phyloP scores from a whole-genome alignment of 805 yeast species.

The Yarrowia bubula region DNA sequence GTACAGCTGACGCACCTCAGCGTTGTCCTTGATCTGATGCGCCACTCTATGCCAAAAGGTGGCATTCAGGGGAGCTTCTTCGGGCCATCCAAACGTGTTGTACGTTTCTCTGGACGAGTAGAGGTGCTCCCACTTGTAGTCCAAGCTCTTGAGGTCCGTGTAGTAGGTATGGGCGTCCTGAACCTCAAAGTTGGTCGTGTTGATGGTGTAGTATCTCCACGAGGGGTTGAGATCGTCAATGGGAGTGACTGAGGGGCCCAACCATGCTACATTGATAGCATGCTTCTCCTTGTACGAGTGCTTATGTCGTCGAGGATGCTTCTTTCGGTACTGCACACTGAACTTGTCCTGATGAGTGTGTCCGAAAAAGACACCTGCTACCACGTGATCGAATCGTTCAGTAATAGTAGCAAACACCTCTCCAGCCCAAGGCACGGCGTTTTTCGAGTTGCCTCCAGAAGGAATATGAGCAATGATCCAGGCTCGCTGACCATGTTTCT shows the following conservation, averaged over 20 bases:
- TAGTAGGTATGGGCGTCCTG: conserved; percentile 43
- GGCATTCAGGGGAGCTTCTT: conserved; percentile 51
- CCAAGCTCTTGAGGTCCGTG: conserved; percentile 54
- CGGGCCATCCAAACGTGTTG: conserved; percentile 57
- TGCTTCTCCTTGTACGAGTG: conserved; percentile 33
- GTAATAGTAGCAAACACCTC: conserved; percentile 55
- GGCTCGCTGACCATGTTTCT: conserved; percentile 57
- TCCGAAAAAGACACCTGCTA: conserved; percentile 68
- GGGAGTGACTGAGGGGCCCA: conserved; percentile 67
- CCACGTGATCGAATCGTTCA: conserved; percentile 65
- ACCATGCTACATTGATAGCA: conserved; percentile 59
- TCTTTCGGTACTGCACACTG: conserved; percentile 47
- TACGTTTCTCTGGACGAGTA: conserved; percentile 64
- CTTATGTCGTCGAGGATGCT: background rate
- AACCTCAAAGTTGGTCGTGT: conserved; percentile 56
- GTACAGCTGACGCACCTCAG: conserved; percentile 50
- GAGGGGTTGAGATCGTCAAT: conserved; percentile 59
- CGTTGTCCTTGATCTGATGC: conserved; percentile 44
- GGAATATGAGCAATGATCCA: conserved; percentile 76
- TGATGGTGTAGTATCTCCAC: conserved; percentile 72
- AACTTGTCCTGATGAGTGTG: conserved; percentile 72
- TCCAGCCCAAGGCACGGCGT: conserved; percentile 63
- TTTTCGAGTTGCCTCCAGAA: conserved; percentile 49
- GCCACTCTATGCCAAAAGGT: conserved; percentile 59
- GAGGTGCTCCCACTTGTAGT: conserved; percentile 57